Evolutionary conservation across 345 rosid genomes (phyloP).

Genomic region (Raphanus sativus): DNA sequence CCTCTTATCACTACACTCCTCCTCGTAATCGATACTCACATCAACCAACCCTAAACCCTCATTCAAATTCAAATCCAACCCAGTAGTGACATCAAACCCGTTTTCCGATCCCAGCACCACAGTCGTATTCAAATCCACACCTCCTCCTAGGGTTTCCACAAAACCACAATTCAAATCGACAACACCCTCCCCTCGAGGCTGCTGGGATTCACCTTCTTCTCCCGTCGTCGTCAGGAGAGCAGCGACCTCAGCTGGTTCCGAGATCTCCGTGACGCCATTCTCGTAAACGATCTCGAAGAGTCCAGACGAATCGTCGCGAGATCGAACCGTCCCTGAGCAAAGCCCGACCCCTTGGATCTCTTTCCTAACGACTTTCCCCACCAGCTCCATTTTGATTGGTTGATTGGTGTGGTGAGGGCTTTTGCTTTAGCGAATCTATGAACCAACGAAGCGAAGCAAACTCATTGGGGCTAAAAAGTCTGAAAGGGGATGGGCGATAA

Average conservation of each 20-base stretch:
- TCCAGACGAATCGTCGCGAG: conserved; percentile 61
- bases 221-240: conserved; percentile 31
- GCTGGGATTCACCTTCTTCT: no score
- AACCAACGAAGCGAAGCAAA: conserved; percentile 13
- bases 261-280: conserved; percentile 67
- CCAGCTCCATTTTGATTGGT: conserved; percentile 64
- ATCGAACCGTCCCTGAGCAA: conserved; percentile 55
- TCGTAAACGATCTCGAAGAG: conserved; percentile 60
- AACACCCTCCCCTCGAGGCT: conserved; percentile 35
- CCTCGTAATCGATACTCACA: conserved; percentile 31
- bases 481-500: not conserved
- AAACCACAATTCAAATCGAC: conserved; percentile 40
- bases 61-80: conserved; percentile 50
- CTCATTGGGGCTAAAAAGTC: conserved; percentile 9
- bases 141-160: conserved; percentile 39
- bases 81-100: conserved; percentile 36
- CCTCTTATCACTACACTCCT: conserved; percentile 30
- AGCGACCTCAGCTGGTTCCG: conserved; percentile 46
- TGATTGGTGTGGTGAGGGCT: conserved; percentile 1
- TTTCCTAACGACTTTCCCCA: conserved; percentile 62
- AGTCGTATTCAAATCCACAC: conserved; percentile 37
- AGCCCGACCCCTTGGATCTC: conserved; percentile 49
- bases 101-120: conserved; percentile 28
- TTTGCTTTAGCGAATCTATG: conserved; percentile 29
- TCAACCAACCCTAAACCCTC: conserved; percentile 45